These are phyloP conservation scores for Fusarium sp. DNA, from an alignment of 2,329 filamentous ascomycete species.

Conservation along the genomic window DNA sequence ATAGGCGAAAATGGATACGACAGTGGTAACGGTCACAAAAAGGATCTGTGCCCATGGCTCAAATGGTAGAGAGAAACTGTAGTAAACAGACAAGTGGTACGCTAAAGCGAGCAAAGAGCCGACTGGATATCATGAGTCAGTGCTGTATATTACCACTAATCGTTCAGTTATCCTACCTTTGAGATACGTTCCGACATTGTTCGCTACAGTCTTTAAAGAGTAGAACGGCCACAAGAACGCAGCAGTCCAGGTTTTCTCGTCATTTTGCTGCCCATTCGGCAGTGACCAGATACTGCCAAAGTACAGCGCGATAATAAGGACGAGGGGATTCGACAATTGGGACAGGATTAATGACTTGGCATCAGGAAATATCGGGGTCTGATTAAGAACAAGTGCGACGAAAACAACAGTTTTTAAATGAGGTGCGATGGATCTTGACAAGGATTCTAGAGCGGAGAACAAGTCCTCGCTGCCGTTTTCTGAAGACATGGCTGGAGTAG, in stretches of 20 bases:
- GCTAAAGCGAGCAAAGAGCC: conserved; percentile 20
- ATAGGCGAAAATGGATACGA: background rate
- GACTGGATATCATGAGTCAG: background rate
- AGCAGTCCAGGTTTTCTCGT: background rate
- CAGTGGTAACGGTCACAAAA: background rate
- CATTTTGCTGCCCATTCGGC: background rate
- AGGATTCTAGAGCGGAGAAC: conserved; percentile 25
- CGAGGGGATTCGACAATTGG: conserved; percentile 6
- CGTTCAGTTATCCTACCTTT: conserved; percentile 5
- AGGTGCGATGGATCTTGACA: conserved; percentile 17
- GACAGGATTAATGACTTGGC: background rate
- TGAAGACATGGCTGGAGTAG: conserved; percentile 11
- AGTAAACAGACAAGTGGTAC: conserved; percentile 18
- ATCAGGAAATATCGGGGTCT: conserved; percentile 17
- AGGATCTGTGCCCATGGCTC: conserved; percentile 19
- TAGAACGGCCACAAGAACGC: conserved; percentile 7
- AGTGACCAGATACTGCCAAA: conserved; percentile 17
- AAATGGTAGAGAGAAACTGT: conserved; percentile 14
- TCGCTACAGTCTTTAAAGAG: conserved; percentile 13
- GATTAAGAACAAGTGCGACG: conserved; percentile 14
- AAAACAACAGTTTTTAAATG: conserved; percentile 27
- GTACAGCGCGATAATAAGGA: conserved; percentile 12
- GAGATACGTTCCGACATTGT: conserved; percentile 15
- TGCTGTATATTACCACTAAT: no score
- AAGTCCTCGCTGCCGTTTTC: conserved; percentile 25